Base-by-base conservation (phyloP, 2,329 filamentous ascomycete genomes). In the Lachnellula hyalina region DNA sequence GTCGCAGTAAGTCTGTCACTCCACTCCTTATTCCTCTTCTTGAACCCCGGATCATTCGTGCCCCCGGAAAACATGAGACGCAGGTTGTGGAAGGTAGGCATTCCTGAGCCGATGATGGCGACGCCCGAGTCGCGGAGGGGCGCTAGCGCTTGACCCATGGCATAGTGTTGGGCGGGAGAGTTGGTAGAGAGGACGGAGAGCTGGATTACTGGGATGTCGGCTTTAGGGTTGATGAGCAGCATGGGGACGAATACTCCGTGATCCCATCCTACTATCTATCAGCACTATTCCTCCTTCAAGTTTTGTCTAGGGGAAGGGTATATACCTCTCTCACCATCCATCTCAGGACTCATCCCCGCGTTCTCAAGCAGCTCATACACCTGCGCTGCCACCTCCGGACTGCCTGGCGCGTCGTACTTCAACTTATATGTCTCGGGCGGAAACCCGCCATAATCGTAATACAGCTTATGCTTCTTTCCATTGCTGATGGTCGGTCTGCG, bases 41-140 rank as follows among this genome's bases (percentile, higher is more conserved):
- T 77, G 80, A 36, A 77, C 74, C 1, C 79, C 71, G 63, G 86
- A 86, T 11, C 82, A 78, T 63, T 83, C 58, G 0, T 80, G 77
- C 9, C 62, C 63, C 8, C 65, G 65, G 54, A 57, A 49, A 63
- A 63, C 63, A 74, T 73, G 59, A 87, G 81, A 1, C 80, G 75
- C 36, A 88, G 72, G 61, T 89, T 89, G 63, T 89, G 86, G 21
- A 88, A 87, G 0, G 86, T 85, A 1, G 63, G 57, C 86, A 90
- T 90, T 11, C 87, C 87, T 0, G 85, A 86, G 23, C 81, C 81
- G 46, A 91, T 80, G 56, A 91, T 83, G 48, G 86, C 75, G 50
- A 90, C 77, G 17, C 81, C 81, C 52, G 88, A 79, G 15, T 87
- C 82, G 15, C 88, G 80, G 1, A 91, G 76, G n/a, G 76, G 70